Evolutionary conservation across 2,329 filamentous ascomycete species (phyloP).

Genomic region (Stachybotrys elegans): DNA sequence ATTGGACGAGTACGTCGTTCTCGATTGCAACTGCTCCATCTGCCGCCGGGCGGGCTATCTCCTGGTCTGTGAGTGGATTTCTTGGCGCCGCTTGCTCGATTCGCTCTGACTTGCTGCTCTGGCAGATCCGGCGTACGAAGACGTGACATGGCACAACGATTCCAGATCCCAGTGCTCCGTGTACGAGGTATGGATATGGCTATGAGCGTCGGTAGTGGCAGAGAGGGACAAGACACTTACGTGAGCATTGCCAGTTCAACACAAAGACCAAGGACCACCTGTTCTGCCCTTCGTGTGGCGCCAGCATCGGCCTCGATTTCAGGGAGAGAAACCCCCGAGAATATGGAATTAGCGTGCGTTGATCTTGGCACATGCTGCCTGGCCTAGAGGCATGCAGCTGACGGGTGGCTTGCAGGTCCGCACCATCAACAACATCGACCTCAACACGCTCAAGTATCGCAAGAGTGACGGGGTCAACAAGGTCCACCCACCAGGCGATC

Average conservation of each 20-base stretch:
- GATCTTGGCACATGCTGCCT: background rate
- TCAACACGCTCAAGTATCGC: conserved; percentile 30
- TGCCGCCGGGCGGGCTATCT: conserved; percentile 47
- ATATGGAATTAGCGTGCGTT: conserved; percentile 40
- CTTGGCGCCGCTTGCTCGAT: background rate
- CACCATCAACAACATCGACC: conserved; percentile 34
- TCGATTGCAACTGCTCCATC: conserved; percentile 50
- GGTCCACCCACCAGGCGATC: conserved; percentile 27
- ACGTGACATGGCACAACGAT: conserved; percentile 38
- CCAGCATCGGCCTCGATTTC: conserved; percentile 43
- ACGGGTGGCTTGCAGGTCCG: conserved; percentile 25
- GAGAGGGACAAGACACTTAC: conserved; percentile 8
- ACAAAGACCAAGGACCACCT: conserved; percentile 41
- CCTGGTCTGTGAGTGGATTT: conserved; percentile 38
- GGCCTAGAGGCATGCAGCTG: background rate
- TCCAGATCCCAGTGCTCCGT: conserved; percentile 26
- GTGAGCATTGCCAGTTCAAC: conserved; percentile 31
- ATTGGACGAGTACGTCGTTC: conserved; percentile 36
- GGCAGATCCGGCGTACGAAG: conserved; percentile 32
- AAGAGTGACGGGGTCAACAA: conserved; percentile 30
- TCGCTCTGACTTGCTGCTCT: conserved; percentile 3
- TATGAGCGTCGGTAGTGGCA: background rate
- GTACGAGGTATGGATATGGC: conserved; percentile 21
- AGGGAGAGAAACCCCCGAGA: conserved; percentile 15
- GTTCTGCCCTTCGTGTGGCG: conserved; percentile 42